A percentile compares a stretch with the other conserved stretches of the same genome.
phyloP scores from a whole-genome alignment of 495 filamentous ascomycete species.

The Aspergillus avenaceus region DNA sequence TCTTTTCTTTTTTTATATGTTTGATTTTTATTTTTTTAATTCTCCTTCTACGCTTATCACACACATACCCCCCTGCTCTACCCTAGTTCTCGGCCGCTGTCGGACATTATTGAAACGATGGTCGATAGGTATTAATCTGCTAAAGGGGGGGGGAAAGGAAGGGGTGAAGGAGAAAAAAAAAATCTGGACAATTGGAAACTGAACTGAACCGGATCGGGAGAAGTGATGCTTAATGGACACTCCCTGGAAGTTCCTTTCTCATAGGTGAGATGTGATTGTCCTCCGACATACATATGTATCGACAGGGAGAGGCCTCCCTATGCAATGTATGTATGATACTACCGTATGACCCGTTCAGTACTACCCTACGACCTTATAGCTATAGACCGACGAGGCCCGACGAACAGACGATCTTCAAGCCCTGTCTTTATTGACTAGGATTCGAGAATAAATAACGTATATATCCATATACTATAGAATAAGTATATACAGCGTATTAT shows the following conservation, averaged over 20 bases:
- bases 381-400: not conserved
- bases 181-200: not conserved
- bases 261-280: not conserved
- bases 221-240: not conserved
- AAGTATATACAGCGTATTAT: too few species aligned
- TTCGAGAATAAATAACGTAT: too few species aligned
- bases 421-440: too few species aligned
- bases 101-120: not conserved
- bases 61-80: too few species aligned
- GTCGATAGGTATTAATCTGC: not conserved
- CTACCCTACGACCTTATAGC: not conserved
- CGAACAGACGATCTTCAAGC: not conserved
- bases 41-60: too few species aligned
- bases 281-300: not conserved
- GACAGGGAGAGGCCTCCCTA: not conserved
- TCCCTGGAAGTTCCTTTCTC: not conserved
- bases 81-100: not conserved
- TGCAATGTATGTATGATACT: not conserved
- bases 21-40: too few species aligned
- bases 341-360: not conserved
- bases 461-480: too few species aligned
- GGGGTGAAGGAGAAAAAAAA: not conserved
- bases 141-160: not conserved
- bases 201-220: too few species aligned
- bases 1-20: not conserved